phyloP scores from a whole-genome alignment of 2,329 filamentous ascomycete species.

The Fusarium pilosicola region DNA sequence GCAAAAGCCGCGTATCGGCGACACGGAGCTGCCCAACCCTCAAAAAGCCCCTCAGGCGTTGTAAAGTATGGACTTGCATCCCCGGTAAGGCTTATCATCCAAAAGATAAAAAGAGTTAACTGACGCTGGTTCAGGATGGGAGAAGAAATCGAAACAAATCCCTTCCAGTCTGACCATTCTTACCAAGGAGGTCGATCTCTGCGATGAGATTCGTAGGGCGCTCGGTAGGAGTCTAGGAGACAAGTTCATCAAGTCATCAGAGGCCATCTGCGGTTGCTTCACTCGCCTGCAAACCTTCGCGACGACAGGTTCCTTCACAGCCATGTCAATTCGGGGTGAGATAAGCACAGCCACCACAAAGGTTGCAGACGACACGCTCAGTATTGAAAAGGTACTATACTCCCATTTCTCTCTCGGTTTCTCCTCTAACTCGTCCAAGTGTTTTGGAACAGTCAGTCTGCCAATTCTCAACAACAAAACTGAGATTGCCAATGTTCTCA shows the following conservation, averaged over 20 bases:
- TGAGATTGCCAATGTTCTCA: not conserved
- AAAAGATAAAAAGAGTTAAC: fast-evolving
- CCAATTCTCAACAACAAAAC: not conserved
- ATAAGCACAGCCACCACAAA: not conserved
- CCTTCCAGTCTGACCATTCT: not conserved
- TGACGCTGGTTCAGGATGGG: not conserved
- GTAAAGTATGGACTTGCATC: not conserved
- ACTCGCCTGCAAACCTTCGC: not conserved
- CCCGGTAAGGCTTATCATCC: not conserved
- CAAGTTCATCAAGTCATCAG: not conserved
- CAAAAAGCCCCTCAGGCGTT: not conserved
- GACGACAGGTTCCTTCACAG: not conserved
- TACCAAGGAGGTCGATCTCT: not conserved
- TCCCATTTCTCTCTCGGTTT: not conserved
- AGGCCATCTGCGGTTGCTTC: not conserved
- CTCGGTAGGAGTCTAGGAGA: not conserved
- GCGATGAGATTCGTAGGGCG: not conserved
- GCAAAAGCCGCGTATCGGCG: not conserved
- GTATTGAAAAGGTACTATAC: not conserved
- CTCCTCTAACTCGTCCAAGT: not conserved
- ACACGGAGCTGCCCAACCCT: not conserved
- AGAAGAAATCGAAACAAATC: not conserved
- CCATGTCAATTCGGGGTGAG: not conserved
- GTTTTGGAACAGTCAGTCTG: not conserved
- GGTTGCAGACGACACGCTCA: not conserved